Evolutionary conservation across 2,329 filamentous ascomycete species (phyloP).

Genomic region (Madurella mycetomatis): DNA sequence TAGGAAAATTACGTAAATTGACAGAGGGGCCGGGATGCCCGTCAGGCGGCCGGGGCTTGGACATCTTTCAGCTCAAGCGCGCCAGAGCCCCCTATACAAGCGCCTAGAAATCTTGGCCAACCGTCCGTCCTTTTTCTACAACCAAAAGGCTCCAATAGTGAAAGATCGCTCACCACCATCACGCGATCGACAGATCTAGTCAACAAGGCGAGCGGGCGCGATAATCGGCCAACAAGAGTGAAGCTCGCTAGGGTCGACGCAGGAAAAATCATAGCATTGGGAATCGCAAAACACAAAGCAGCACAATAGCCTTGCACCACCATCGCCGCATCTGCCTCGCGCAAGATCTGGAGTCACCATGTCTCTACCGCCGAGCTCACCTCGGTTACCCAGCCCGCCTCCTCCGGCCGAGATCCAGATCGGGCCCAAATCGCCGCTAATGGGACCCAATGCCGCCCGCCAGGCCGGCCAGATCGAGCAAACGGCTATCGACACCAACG

Average conservation of each 20-base stretch:
- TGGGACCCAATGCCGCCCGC: constrained; percentile 50
- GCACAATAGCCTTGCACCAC: not conserved
- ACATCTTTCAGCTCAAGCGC: not conserved
- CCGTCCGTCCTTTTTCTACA: too few relatives aligned
- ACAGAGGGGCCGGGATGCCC: too few relatives aligned
- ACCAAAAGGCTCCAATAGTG: too few relatives aligned
- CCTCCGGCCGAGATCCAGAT: constrained; percentile 94
- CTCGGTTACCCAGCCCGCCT: constrained; percentile 89
- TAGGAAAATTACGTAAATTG: constrained; percentile 7
- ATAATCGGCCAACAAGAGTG: not conserved
- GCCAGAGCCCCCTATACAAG: not conserved
- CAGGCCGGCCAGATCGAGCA: constrained; percentile 60
- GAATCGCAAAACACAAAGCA: not conserved
- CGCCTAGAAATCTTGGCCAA: not conserved
- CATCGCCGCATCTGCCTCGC: too few relatives aligned
- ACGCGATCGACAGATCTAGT: not conserved
- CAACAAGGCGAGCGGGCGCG: not conserved
- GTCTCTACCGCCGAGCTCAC: constrained; percentile 69
- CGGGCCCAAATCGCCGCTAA: constrained; percentile 60
- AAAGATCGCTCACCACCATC: not conserved
- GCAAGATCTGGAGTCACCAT: constrained; percentile 33
- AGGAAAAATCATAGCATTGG: too few relatives aligned
- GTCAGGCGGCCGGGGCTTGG: not conserved
- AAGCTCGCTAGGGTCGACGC: not conserved
- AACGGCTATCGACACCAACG: constrained; percentile 64